Base-by-base conservation (phyloP, 192 early-diverging fungal species). In the Coemansia sp. region DNA sequence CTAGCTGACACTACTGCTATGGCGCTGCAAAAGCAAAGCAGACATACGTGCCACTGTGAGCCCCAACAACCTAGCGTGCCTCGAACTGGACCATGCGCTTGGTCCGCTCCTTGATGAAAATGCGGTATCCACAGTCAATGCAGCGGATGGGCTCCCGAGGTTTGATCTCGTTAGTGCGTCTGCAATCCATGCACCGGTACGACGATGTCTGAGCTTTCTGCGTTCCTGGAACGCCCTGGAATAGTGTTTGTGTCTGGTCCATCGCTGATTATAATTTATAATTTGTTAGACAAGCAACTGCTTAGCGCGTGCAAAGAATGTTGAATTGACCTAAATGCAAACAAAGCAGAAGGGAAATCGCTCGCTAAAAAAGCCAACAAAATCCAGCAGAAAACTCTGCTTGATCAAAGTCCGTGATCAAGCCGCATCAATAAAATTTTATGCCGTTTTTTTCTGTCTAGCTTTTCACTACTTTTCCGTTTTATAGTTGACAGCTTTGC, bases 41-140 rank as follows among this genome's bases (percentile, higher is more conserved):
- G 43, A 13, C 43, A 47, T 13, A 20, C 8, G 4, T 7, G n/a
- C 13, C n/a, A 19, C 18, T 20, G 19, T n/a, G 19, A 1, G 53
- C 7, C 53, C 4, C 14, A 27, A 24, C 53, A 54, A 22, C 0
- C 52, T 89, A 96, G 64, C 95, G 93, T 57, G 95, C 95, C 84
- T 97, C 95, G 69, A 97, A 97, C 84, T 97, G 95, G 59, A 96
- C 92, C 94, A 97, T 93, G 86, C 81, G 54, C 54, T 68, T 75
- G 51, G 96, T 98, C 57, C 96, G 86, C 85, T 95, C 94, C 84
- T 98, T 98, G 83, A 95, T 93, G 89, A 98, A 89, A 64, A 98
- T 94, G 62, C 96, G 81, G 81, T 95, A 91, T 12, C 96, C 95
- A 74, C 95, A 97, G 61, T 95, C 92, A 55, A 90, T 88, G 85